Evolutionary conservation across 108 stramenopile genomes (phyloP).

Genomic region (Fistulifera pelliculosa): DNA sequence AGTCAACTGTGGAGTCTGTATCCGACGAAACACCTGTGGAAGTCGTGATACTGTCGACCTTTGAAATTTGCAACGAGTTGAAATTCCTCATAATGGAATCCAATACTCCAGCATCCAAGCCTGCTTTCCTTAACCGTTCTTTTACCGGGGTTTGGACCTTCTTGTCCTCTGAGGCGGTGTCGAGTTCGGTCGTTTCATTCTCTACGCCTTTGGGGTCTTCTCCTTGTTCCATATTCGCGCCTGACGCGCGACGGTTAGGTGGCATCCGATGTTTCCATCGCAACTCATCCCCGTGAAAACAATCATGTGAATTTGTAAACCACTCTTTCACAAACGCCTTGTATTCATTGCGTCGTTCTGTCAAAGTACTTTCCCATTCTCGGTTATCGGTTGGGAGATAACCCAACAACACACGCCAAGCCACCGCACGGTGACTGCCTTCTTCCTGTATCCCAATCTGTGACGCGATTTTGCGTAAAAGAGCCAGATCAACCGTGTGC

Average conservation of each 20-base stretch:
- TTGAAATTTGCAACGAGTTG: slow-evolving; percentile 3
- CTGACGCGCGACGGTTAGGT: background rate
- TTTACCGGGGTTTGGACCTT: no score
- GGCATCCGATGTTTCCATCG: background rate
- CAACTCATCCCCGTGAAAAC: background rate
- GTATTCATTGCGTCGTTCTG: slow-evolving; percentile 46
- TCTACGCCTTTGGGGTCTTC: background rate
- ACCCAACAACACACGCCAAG: slow-evolving; percentile 69
- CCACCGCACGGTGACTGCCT: slow-evolving; percentile 46
- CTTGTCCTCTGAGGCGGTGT: no score
- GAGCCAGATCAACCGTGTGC: slow-evolving; percentile 44
- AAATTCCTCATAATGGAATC: slow-evolving; percentile 3
- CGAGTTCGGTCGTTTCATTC: background rate
- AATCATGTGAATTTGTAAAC: background rate
- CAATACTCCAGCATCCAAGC: slow-evolving; percentile 8
- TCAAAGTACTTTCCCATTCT: slow-evolving; percentile 41
- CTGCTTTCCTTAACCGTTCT: background rate
- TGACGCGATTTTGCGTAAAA: slow-evolving; percentile 46
- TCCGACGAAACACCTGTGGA: slow-evolving; percentile 2
- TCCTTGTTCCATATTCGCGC: background rate
- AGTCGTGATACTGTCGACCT: background rate
- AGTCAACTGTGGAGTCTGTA: background rate
- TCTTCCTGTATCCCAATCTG: slow-evolving; percentile 47
- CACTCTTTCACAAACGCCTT: slow-evolving; percentile 33
- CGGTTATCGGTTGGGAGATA: slow-evolving; percentile 33